Base-by-base conservation (phyloP, 148 eudicot species). In the Nepenthes gracilis region DNA sequence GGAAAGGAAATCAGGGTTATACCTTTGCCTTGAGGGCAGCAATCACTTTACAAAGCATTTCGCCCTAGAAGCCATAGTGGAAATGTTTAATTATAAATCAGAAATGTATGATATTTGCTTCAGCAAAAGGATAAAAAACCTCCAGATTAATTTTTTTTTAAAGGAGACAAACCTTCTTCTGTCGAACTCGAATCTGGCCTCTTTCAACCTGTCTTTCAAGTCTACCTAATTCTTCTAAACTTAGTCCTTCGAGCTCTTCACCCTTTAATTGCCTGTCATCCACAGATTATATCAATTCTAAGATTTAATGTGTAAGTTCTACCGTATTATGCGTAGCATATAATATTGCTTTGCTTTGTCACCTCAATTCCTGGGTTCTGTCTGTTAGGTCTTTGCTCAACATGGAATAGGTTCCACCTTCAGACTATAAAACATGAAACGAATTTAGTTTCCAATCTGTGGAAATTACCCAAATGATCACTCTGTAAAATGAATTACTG, bases 161-260 rank as follows among this genome's bases (percentile, higher is more conserved):
- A 8, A 40, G 8, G 8, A 8, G 8, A 50, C 37, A 9, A 43
- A 74, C 77, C 77, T 74, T 74, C 36, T 50, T 57, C 14, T 56
- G 66, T 23, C 63, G 60, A 57, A 74, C 35, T 45, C 77, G 70
- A 43, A 45, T 5, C 15, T 35, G 56, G 55, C 70, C 59, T 51
- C 23, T 69, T 57, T 69, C 73, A 49, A 74, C 1, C 23, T 50
- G 66, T 55, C 69, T 74, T 57, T 74, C 77, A 1, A 74, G 67
- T 9, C 61, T 66, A 61, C 10, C 12, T 51, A 74, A 59, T 11
- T 69, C 70, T 43, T 64, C 67, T 35, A 69, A 0, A 32, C 37
- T 11, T 43, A 74, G 33, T 12, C 35, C 73, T 49, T 74, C 73
- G 54, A 74, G 15, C 33, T 57, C 67, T 51, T 74, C 70, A 32